Evolutionary conservation across 1,284 basidiomycete species (phyloP).

Genomic region (Singerocomus inundabilis): DNA sequence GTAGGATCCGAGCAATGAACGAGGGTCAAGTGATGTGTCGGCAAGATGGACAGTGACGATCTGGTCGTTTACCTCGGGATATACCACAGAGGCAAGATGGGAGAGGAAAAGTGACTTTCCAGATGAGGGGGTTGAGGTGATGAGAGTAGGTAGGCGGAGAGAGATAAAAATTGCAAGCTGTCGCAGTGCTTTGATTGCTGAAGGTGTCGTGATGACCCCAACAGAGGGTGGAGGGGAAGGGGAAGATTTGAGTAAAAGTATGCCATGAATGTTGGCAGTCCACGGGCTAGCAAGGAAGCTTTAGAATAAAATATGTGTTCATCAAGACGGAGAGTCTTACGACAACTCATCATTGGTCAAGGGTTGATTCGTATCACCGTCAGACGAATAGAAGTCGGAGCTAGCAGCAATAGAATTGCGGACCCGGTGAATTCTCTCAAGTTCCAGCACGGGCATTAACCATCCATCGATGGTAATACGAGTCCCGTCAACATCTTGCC

Average conservation of each 20-base stretch:
- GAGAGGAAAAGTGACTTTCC: slow-evolving; percentile 87
- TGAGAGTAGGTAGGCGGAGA: slow-evolving; percentile 73
- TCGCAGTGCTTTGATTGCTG: slow-evolving; percentile 59
- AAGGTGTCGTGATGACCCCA: slow-evolving; percentile 65
- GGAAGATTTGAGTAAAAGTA: slow-evolving; percentile 50
- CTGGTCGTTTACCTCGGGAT: slow-evolving; percentile 55
- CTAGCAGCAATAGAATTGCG: slow-evolving; percentile 47
- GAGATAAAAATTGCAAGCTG: slow-evolving; percentile 67
- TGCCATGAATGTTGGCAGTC: slow-evolving; percentile 60
- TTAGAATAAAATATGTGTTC: background rate
- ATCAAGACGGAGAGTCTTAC: slow-evolving; percentile 37
- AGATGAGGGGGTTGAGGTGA: slow-evolving; percentile 87
- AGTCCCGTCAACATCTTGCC: slow-evolving; percentile 44
- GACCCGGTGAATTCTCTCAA: slow-evolving; percentile 53
- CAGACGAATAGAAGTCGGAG: slow-evolving; percentile 45
- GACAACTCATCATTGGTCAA: slow-evolving; percentile 50
- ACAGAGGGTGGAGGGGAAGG: slow-evolving; percentile 37
- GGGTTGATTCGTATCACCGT: slow-evolving; percentile 34
- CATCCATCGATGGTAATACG: slow-evolving; percentile 64
- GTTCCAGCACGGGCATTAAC: slow-evolving; percentile 72
- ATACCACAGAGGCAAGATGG: slow-evolving; percentile 68
- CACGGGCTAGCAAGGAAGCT: slow-evolving; percentile 43
- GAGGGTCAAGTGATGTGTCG: slow-evolving; percentile 93
- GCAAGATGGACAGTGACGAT: slow-evolving; percentile 88
- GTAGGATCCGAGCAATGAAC: slow-evolving; percentile 92